Evolutionary conservation across 2,329 filamentous ascomycete species (phyloP).

Genomic region (Talaromyces sp.): DNA sequence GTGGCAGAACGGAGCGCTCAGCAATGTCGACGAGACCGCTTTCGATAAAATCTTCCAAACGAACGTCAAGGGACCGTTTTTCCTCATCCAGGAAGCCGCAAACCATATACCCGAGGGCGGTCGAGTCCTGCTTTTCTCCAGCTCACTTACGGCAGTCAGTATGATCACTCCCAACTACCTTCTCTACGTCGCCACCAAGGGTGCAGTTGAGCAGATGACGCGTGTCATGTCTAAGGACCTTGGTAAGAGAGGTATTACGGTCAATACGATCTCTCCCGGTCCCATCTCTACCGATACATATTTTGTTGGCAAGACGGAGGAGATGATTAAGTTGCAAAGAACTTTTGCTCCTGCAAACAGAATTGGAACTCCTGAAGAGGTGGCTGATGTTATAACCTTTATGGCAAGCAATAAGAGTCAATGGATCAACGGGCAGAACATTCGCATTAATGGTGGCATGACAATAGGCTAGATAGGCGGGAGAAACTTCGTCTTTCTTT

Average conservation of each 20-base stretch:
- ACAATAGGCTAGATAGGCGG: background rate
- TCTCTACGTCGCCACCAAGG: constrained; percentile 54
- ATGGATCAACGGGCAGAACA: background rate
- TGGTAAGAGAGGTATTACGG: constrained; percentile 46
- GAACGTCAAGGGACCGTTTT: constrained; percentile 56
- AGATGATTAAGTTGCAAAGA: constrained; percentile 12
- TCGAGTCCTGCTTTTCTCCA: constrained; percentile 52
- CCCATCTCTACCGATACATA: constrained; percentile 55
- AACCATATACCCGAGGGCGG: constrained; percentile 47
- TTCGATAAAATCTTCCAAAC: constrained; percentile 48
- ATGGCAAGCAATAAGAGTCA: constrained; percentile 1
- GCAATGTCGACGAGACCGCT: constrained; percentile 45
- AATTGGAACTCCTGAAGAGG: background rate
- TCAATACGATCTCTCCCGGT: constrained; percentile 51
- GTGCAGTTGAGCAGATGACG: constrained; percentile 56
- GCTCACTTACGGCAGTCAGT: constrained; percentile 18
- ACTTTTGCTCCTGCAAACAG: background rate
- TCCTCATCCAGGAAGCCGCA: constrained; percentile 49
- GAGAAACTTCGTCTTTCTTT: background rate
- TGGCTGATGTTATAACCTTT: background rate
- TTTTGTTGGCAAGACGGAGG: constrained; percentile 45
- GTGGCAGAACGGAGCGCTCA: constrained; percentile 48
- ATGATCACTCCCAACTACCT: constrained; percentile 45
- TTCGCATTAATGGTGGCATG: background rate
- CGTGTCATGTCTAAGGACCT: constrained; percentile 53